Percentiles rank a stretch among this genome's conserved stretches.
phyloP scores from a whole-genome alignment of 2,329 filamentous ascomycete genomes.

The Drechslera avenae region DNA sequence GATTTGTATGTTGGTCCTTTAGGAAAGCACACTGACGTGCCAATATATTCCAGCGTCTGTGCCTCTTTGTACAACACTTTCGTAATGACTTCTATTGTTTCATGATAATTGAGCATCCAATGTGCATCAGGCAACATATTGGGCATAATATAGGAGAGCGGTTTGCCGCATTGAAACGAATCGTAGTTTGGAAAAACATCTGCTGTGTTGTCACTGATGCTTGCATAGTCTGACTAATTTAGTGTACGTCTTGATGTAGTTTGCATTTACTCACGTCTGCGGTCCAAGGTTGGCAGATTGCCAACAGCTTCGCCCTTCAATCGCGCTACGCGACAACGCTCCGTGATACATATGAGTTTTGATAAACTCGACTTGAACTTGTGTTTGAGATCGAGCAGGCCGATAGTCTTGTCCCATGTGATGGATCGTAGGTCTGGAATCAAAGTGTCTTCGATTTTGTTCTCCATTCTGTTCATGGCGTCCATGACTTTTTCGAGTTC shows the following conservation, averaged over 20 bases:
- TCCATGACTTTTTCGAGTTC: constrained; percentile 36
- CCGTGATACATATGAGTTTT: constrained; percentile 39
- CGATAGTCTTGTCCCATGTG: constrained; percentile 36
- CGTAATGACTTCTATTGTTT: constrained; percentile 12
- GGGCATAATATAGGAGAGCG: constrained; percentile 21
- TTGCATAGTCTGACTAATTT: constrained; percentile 22
- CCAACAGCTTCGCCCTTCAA: constrained; percentile 34
- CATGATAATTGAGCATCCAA: constrained; percentile 13
- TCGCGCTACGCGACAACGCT: constrained; percentile 40
- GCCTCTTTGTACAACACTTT: constrained; percentile 20
- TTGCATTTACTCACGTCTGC: constrained; percentile 22
- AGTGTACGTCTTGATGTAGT: constrained; percentile 2
- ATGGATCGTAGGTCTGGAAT: constrained; percentile 34
- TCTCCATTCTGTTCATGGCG: constrained; percentile 38
- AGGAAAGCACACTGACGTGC: background rate
- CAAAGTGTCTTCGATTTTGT: constrained; percentile 31
- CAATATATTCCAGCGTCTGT: background rate
- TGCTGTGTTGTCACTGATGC: constrained; percentile 35
- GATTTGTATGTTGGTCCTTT: no score
- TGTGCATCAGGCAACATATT: constrained; percentile 13
- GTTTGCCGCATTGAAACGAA: background rate
- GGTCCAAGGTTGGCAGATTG: constrained; percentile 20
- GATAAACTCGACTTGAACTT: constrained; percentile 37
- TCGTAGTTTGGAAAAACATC: constrained; percentile 34
- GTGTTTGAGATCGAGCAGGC: constrained; percentile 29